Conservation (phyloP, 139 green algal genomes). For the Micractinium sp. region DNA sequence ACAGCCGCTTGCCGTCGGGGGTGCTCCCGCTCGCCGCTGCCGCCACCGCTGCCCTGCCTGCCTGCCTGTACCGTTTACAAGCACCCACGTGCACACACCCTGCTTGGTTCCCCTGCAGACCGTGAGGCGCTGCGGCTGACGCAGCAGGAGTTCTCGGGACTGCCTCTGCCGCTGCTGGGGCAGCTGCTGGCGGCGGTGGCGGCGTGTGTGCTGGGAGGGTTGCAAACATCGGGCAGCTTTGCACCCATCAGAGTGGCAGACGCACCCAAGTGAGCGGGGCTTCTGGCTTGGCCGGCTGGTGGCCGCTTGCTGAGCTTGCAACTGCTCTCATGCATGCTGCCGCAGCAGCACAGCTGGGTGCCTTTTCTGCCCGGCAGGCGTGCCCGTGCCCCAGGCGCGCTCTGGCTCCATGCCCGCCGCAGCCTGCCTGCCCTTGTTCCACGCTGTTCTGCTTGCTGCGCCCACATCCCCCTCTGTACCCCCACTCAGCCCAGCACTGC, state of each 20-base stretch:
- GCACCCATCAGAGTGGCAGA: conserved; percentile 31
- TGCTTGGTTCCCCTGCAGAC: conserved; percentile 19
- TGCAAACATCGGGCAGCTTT: conserved; percentile 26
- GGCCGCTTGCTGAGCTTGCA: too few relatives aligned
- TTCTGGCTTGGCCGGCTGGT: too few relatives aligned
- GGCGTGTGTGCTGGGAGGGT: conserved; percentile 9
- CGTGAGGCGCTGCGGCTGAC: conserved; percentile 26
- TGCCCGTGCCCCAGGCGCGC: too few relatives aligned
- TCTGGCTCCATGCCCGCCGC: too few relatives aligned
- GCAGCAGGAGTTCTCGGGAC: conserved; percentile 37
- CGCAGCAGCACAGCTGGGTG: not conserved
- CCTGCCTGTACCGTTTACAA: not conserved
- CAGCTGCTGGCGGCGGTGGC: conserved; percentile 20
- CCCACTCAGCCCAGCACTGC: too few relatives aligned
- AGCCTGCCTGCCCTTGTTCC: too few relatives aligned
- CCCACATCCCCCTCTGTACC: too few relatives aligned
- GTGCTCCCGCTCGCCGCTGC: not conserved
- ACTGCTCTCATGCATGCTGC: too few relatives aligned
- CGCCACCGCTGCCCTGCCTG: not conserved
- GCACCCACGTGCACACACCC: not conserved
- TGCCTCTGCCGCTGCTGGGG: conserved; percentile 26
- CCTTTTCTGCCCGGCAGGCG: too few relatives aligned
- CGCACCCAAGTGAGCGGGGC: conserved; percentile 5
- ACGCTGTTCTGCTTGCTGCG: too few relatives aligned
- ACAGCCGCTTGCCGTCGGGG: too few relatives aligned